A percentile compares a stretch with the other conserved stretches of the same genome.
These are phyloP conservation scores for Polyplosphaeria fusca DNA, from an alignment of 495 filamentous ascomycete genomes.

Conservation along the genomic window DNA sequence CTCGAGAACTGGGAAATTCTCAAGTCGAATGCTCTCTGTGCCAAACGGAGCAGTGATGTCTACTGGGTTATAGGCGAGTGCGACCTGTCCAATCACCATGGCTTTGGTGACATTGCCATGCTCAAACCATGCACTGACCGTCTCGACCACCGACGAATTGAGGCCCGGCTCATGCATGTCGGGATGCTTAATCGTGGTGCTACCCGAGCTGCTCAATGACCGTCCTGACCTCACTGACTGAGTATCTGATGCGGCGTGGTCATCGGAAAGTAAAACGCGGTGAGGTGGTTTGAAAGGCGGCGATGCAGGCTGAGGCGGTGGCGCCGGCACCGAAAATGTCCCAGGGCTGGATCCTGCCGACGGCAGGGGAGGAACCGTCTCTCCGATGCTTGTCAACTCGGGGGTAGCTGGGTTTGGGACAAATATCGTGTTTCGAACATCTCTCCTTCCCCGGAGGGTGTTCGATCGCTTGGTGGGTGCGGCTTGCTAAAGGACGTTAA, in stretches of 20 bases:
- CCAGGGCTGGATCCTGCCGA: conserved; percentile 12
- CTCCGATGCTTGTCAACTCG: conserved; percentile 32
- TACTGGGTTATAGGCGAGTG: conserved; percentile 72
- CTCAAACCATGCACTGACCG: conserved; percentile 79
- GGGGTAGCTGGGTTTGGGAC: conserved; percentile 34
- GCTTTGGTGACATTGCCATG: conserved; percentile 66
- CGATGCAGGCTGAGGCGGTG: conserved; percentile 22
- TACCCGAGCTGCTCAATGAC: conserved; percentile 63
- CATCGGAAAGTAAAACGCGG: conserved; percentile 43
- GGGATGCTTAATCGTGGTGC: conserved; percentile 64
- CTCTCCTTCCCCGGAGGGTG: conserved; percentile 81
- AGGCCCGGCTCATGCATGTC: conserved; percentile 79
- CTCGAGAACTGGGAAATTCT: conserved; percentile 87
- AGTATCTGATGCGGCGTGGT: conserved; percentile 72
- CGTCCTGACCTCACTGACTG: conserved; percentile 87
- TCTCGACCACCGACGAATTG: conserved; percentile 89
- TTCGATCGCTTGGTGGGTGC: conserved; percentile 63
- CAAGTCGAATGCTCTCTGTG: conserved; percentile 71
- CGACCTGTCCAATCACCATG: conserved; percentile 84
- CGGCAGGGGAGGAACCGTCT: conserved; percentile 19
- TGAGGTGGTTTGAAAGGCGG: conserved; percentile 40
- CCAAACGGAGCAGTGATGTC: conserved; percentile 51
- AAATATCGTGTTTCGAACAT: conserved; percentile 60
- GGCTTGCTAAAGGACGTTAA: conserved; percentile 46
- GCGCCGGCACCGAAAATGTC: conserved; percentile 9